Evolutionary conservation across 2,329 filamentous ascomycete genomes (phyloP).

Genomic region (Aspergillus piperis): DNA sequence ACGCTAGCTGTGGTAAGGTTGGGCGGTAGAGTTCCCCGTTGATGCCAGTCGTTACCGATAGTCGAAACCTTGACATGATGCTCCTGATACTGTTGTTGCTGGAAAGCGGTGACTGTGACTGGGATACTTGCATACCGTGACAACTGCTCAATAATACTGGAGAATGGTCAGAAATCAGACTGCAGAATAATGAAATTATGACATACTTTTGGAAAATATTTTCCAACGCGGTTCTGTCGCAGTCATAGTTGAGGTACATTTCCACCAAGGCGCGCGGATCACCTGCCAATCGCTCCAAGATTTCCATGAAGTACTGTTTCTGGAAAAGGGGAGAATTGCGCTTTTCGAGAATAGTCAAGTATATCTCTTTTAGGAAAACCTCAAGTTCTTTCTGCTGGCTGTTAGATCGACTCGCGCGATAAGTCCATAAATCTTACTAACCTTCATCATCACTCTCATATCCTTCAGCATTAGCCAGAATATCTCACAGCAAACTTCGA

Average conservation of each 20-base stretch:
- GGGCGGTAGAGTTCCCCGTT: constrained; percentile 80
- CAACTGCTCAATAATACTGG: constrained; percentile 83
- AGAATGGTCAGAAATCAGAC: neutral
- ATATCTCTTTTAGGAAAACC: constrained; percentile 97
- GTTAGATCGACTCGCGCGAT: constrained; percentile 17
- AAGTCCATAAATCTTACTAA: constrained; percentile 40
- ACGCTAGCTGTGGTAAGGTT: constrained; percentile 81
- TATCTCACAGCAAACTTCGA: constrained; percentile 94
- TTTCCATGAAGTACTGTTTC: constrained; percentile 85
- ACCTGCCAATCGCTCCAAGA: constrained; percentile 78
- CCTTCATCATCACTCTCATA: constrained; percentile 91
- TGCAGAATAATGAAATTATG: neutral
- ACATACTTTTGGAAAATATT: constrained; percentile 82
- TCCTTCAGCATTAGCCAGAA: constrained; percentile 97
- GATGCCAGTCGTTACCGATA: constrained; percentile 75
- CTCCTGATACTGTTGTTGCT: constrained; percentile 87
- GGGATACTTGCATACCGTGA: constrained; percentile 82
- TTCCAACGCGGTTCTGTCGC: constrained; percentile 85
- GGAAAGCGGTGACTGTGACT: constrained; percentile 70
- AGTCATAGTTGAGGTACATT: constrained; percentile 97
- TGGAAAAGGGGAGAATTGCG: constrained; percentile 83
- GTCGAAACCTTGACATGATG: constrained; percentile 63
- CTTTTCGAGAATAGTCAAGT: constrained; percentile 86
- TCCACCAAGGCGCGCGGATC: constrained; percentile 91
- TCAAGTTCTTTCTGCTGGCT: constrained; percentile 81